Conservation (phyloP, 2,329 filamentous ascomycete genomes). For the Colletotrichum sp. region DNA sequence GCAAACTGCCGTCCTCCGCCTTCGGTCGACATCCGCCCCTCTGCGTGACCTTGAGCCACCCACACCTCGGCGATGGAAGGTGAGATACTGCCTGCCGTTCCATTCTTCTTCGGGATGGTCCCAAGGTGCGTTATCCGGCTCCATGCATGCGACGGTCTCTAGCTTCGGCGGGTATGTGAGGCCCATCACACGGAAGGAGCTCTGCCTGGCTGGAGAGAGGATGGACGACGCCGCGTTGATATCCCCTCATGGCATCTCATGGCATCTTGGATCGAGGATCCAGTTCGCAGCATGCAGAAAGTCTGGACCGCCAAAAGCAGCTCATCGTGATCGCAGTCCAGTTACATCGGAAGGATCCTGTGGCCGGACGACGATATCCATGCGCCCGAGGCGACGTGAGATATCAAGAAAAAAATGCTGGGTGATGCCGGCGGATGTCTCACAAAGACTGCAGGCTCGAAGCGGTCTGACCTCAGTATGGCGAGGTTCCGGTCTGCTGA, state of each 20-base stretch:
- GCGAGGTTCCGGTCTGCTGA: conserved; percentile 2
- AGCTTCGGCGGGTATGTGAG: conserved; percentile 25
- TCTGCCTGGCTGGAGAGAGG: not conserved
- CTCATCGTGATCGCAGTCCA: not conserved
- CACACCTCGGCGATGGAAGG: not conserved
- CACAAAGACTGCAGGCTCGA: conserved; percentile 1
- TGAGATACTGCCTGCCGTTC: not conserved
- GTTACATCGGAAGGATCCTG: not conserved
- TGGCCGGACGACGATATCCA: not conserved
- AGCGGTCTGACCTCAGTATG: conserved; percentile 19
- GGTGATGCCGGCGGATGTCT: conserved; percentile 8
- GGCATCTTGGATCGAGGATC: conserved; percentile 13
- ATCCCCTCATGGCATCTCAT: not conserved
- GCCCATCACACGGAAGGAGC: conserved; percentile 19
- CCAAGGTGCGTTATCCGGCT: conserved; percentile 20
- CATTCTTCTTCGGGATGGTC: conserved; percentile 4
- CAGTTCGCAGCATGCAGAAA: not conserved
- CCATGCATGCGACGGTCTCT: conserved; percentile 17
- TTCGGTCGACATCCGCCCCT: conserved; percentile 12
- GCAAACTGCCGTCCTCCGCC: conserved; percentile 15
- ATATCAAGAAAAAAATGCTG: not conserved
- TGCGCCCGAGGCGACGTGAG: not conserved
- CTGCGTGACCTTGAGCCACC: conserved; percentile 18
- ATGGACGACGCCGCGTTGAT: not conserved
- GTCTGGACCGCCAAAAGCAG: not conserved